Percentiles rank a stretch among this genome's conserved stretches.
These are phyloP conservation scores for Ustilago trichophora DNA, from an alignment of 1,284 basidiomycete species.

Conservation along the genomic window DNA sequence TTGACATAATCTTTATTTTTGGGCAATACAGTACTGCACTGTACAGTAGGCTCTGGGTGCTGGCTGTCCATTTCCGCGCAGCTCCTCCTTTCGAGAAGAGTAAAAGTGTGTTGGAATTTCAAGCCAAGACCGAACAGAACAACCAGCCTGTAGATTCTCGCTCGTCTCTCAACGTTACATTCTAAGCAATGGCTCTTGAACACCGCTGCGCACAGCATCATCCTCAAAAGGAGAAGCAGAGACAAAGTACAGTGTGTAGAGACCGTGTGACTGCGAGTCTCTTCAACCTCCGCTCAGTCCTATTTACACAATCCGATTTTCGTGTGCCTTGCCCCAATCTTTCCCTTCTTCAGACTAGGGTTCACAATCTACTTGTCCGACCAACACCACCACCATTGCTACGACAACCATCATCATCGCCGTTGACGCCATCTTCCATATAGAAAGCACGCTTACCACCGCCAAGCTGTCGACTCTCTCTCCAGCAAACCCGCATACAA, in stretches of 20 bases:
- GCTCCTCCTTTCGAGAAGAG: too few relatives aligned
- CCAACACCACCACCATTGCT: constrained; percentile 3
- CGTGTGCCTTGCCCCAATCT: neutral
- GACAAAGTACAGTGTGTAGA: too few relatives aligned
- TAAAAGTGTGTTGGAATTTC: too few relatives aligned
- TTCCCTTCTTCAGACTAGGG: neutral
- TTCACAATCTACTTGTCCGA: neutral
- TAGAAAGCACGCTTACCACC: neutral
- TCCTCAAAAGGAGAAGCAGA: too few relatives aligned
- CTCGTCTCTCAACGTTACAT: neutral
- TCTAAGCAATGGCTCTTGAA: too few relatives aligned
- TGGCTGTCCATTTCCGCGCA: constrained; percentile 24
- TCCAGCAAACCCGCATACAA: neutral
- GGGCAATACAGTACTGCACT: too few relatives aligned
- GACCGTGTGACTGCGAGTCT: too few relatives aligned
- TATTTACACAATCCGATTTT: constrained; percentile 37
- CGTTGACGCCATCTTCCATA: neutral
- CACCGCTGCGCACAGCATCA: too few relatives aligned
- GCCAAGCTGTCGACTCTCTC: neutral
- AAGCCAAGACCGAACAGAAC: neutral
- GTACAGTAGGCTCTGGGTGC: too few relatives aligned
- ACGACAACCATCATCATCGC: neutral
- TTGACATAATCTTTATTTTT: too few relatives aligned
- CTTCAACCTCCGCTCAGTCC: constrained; percentile 25
- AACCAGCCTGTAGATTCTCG: constrained; percentile 13